Percentiles rank a stretch among this genome's conserved stretches.
Evolutionary conservation across 768 basidiomycete species (phyloP).

Genomic region (Collybia sp.): DNA sequence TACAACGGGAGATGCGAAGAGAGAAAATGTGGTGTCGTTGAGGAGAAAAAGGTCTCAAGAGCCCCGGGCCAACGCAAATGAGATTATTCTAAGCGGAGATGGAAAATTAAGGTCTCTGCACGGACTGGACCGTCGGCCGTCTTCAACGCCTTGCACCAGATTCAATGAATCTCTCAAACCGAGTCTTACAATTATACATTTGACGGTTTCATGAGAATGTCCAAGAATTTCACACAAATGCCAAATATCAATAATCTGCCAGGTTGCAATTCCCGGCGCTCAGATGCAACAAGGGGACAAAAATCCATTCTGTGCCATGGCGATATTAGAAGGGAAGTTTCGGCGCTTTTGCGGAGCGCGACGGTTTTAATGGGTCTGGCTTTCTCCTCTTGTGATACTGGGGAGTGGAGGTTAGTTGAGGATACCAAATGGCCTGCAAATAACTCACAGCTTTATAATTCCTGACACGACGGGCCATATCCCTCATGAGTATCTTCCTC

Average conservation of each 20-base stretch:
- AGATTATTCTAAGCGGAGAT: constrained; percentile 7
- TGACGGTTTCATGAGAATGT: no score
- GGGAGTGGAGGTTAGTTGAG: constrained; percentile 1
- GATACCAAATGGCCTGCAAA: neutral
- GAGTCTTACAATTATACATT: no score
- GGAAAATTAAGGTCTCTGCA: constrained; percentile 1
- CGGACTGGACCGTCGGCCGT: no score
- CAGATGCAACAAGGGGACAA: neutral
- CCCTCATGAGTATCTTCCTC: constrained; percentile 55
- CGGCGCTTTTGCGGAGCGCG: constrained; percentile 39
- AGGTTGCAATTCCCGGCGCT: no score
- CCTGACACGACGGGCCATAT: constrained; percentile 63
- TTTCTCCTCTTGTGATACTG: constrained; percentile 47
- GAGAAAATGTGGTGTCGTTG: constrained; percentile 4
- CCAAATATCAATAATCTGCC: no score
- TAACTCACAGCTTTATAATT: constrained; percentile 60
- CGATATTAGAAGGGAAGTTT: constrained; percentile 57
- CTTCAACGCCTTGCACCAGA: no score
- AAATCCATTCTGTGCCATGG: neutral
- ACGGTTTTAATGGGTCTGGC: constrained; percentile 55
- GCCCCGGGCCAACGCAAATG: neutral
- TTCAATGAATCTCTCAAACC: no score
- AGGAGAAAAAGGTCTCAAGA: constrained; percentile 8
- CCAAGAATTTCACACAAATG: no score
- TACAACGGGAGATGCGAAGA: constrained; percentile 1